Evolutionary conservation across 2,329 filamentous ascomycete genomes (phyloP), one percentile per base, ranked within the genome.

Genomic region (Colletotrichum karsti): DNA sequence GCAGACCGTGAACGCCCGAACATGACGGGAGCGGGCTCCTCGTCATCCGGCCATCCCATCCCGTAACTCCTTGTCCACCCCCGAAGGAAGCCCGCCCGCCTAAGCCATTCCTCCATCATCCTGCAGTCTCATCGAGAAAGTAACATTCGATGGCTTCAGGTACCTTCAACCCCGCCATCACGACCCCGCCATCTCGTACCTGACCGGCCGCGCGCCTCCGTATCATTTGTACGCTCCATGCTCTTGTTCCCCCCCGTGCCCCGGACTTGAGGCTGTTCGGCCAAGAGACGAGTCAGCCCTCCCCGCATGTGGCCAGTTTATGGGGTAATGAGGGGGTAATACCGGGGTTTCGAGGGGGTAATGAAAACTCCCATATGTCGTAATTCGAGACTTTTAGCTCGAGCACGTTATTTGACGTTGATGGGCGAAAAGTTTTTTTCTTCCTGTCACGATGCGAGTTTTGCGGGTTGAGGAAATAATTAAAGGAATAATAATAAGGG

Each of bases 241-340:
- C 20, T 39, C 53, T 46, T 30, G 24, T 26, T n/a, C 42, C 22
- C n/a, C 60, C 59, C 60, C 53, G 44, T 67, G 63, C 50, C 63
- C 63, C 58, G 56, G 60, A 64, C 53, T 64, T 35, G 63, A 33
- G 63, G 59, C 20, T 24, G 56, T 33, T 48, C 33, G 39, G 60
- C 60, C 59, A 67, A 63, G 64, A 57, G 53, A 63, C 64, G 64
- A 67, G 64, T 67, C 64, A 67, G 53, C 28, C 56, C 57, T 53
- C 64, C 64, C 64, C 60, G 64, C 64, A 67, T 63, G 64, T 64
- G 60, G 60, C 53, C 64, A 67, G 64, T 46, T 39, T 67, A 67
- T 67, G 64, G 64, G 64, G 64, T 67, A 67, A 67, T 67, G 63
- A 63, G 63, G 63, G 63, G 63, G 63, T 67, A 67, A 67, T 67